Base-by-base conservation (phyloP, 306 rosid genomes). In the Elaeagnus macrophylla region DNA sequence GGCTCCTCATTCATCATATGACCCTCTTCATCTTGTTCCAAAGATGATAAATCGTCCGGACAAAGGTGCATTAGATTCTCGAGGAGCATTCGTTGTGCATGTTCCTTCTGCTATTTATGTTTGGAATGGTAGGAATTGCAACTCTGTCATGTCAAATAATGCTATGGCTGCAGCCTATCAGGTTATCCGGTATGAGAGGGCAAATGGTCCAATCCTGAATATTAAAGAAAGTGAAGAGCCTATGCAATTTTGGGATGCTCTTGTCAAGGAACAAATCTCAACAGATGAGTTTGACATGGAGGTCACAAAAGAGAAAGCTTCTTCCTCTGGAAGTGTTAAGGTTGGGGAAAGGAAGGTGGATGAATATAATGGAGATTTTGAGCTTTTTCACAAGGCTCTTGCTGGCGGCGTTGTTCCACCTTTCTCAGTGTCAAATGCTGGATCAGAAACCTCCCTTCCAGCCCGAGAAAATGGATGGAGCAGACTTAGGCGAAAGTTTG, bases 401-500 rank as follows among this genome's bases (percentile, higher is more conserved):
- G 80, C 85, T 37, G 95, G 94, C 43, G 95, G 94, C 57, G 94
- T 86, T 71, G 96, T 86, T 77, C 95, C 95, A 12, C 94, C 95
- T 4, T 76, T 84, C 53, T 56, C 82, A 12, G 71, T 60, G 11
- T 80, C 91, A 10, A 77, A 74, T 61, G 60, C 81, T 0, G 91
- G 81, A 58, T 80, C 85, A 4, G 97, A 90, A 65, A 90, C 88
- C 48, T 76, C 80, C 52, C 90, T 91, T 54, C 97, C 97, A 2
- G 79, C 86, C 13, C 75, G 94, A 70, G 93, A 76, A 72, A 80
- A 73, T 48, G 83, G 85, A 38, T 91, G 97, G 97, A 81, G 86
- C 37, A 78, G 83, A 64, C 53, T 84, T 45, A 67, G 88, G 46
- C 64, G 78, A 67, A 86, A 80, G 71, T 59, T 86, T 38, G 74